Evolutionary conservation across 2,329 filamentous ascomycete genomes (phyloP), one percentile per base, ranked within the genome.

Genomic region (Penicillium sclerotigenum): DNA sequence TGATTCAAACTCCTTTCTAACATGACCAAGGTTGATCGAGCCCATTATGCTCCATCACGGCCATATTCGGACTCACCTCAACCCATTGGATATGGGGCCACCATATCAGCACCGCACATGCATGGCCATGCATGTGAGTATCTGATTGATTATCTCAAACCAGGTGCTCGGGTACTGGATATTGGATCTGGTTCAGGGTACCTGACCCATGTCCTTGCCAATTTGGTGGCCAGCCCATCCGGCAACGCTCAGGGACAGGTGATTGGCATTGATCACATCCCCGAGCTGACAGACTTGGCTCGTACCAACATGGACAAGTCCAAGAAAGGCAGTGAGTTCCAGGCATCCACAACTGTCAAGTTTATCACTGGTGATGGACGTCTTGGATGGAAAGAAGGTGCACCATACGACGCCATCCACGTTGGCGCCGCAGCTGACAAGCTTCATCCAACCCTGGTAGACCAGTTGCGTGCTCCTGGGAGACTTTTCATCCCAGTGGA

Each of bases 391-490:
- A 67, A 79, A 2, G 82, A 81, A 75, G 54, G 75, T 67, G 66
- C 83, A 76, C 59, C 85, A 0, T 99, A 93, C 80, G 91, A 97
- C 80, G 92, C 89, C 2, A 97, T 99, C 57, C 94, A 97, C 71
- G 94, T 97, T 3, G 94, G 94, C 0, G 94, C 94, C 0, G 89
- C 91, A 8, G 93, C 93, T 0, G 82, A 77, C 24, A 82, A 85
- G 68, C 75, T 96, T 52, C 92, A 96, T 70, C 70, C 82, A 18
- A 82, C 83, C 57, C 75, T 97, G 62, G 75, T 96, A 43, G 82
- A 86, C 29, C 94, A 97, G 77, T 76, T 99, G 63, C 85, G 85
- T 60, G 77, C 82, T 3, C 93, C 93, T 0, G 94, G 94, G 0
- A 80, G 86, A 77, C 70, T 87, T 66, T 87, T 87, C 68, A 84